Base-by-base conservation (phyloP, 2,329 filamentous ascomycete species). In the Elsinoe batatas region DNA sequence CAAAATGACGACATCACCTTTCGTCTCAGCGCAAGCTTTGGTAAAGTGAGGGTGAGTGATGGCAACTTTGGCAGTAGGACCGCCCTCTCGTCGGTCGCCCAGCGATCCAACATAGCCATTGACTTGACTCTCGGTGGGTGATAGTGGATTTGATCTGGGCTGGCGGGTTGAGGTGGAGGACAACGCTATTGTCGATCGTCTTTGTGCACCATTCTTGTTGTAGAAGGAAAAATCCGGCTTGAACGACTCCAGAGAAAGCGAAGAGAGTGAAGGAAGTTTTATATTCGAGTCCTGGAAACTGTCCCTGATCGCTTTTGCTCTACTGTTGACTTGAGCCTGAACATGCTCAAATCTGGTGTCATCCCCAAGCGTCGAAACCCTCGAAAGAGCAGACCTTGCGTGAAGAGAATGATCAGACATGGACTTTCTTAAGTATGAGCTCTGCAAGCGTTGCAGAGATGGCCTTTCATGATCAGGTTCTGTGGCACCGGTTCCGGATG, bases 231-330 rank as follows among this genome's bases (percentile, higher is more conserved):
- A 53, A 26, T 65, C 69, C 30, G 76, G 71, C 37, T 82, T 72
- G 59, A 75, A 49, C 3, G 79, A 51, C 17, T 58, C 50, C 11
- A 55, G 53, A 15, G 83, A 79, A 36, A 87, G 70, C 58, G 78
- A 78, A 13, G 74, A 70, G 56, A 76, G 66, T 38, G 66, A 68
- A 15, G 74, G 74, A 50, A 76, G 60, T 64, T 83, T 88, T 70
- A 91, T 85, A 55, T 83, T 88, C 1, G 90, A 87, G 63, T 95
- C 90, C 65, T 89, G 84, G 59, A 88, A 81, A 65, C 86, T 94
- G 67, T 96, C 91, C 65, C 84, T 87, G 67, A 97, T 87, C 3
- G 91, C 91, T 72, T 95, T 95, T 65, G 93, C 78, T 40, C 91
- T 80, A 62, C 87, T 89, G 64, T 96, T 97, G 61, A 91, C 85